Percentiles rank a stretch among this genome's conserved stretches.
Conservation (phyloP, 768 basidiomycete genomes). For the Pisolithus orientalis region DNA sequence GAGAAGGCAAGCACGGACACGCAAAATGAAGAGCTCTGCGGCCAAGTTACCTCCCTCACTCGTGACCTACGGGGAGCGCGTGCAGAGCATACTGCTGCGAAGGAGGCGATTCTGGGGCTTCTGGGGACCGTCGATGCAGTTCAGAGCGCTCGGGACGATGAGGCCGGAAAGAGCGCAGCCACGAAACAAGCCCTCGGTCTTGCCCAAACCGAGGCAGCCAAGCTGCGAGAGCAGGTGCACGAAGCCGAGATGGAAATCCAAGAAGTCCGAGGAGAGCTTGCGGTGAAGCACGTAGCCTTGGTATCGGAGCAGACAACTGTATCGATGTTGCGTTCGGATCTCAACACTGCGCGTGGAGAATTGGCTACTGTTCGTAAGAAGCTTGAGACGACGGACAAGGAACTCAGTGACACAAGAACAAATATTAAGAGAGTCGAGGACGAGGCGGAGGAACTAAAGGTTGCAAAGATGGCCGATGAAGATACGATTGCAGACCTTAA, state of each 20-base stretch:
- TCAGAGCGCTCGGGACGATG: slow-evolving; percentile 4
- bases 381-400: slow-evolving; percentile 6
- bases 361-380: not conserved
- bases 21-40: not conserved
- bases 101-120: slow-evolving; percentile 5
- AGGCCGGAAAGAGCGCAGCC: not conserved
- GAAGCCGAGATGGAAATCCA: slow-evolving; percentile 3
- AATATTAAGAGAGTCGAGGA: slow-evolving; percentile 24
- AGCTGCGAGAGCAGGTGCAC: slow-evolving; percentile 3
- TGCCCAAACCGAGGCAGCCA: not conserved
- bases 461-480: slow-evolving; percentile 30
- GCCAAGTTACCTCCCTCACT: not conserved
- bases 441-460: slow-evolving; percentile 25
- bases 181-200: not conserved
- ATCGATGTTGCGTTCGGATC: slow-evolving; percentile 1
- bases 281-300: not conserved
- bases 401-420: slow-evolving; percentile 6
- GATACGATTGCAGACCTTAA: slow-evolving; percentile 30
- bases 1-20: not conserved
- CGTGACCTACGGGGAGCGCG: not conserved
- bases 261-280: slow-evolving; percentile 4
- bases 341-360: not conserved
- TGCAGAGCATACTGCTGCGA: slow-evolving; percentile 1
- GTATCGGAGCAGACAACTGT: slow-evolving; percentile 1
- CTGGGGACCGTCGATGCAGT: slow-evolving; percentile 4